Conservation (phyloP, 78 protist genomes). For the Emiliania huxleyi region DNA sequence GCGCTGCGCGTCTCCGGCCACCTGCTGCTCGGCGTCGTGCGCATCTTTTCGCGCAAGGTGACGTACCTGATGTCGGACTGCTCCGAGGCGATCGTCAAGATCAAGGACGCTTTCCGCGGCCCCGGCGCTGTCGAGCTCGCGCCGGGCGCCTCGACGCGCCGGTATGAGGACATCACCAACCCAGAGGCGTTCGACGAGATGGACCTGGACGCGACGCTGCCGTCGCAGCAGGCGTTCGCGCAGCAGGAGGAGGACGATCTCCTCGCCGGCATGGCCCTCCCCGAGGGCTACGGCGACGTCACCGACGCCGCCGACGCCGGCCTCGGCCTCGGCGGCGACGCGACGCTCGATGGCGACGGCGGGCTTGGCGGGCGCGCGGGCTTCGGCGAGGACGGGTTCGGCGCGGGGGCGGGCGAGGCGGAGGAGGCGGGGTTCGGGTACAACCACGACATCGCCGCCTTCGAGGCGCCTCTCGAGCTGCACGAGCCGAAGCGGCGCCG, state of each 20-base stretch:
- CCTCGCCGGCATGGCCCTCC: neutral
- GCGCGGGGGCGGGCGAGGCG: neutral
- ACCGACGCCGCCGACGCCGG: neutral
- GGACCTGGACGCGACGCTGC: neutral
- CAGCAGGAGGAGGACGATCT: neutral
- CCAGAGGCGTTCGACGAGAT: neutral
- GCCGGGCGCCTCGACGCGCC: neutral
- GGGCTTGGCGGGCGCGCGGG: neutral
- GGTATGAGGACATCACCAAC: neutral
- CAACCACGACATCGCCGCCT: neutral
- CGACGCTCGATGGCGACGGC: neutral
- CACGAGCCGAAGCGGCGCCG: neutral
- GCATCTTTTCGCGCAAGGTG: conserved; percentile 74
- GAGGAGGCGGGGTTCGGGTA: neutral
- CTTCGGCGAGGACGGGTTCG: neutral
- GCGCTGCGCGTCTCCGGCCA: conserved; percentile 88
- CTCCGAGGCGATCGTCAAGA: conserved; percentile 3
- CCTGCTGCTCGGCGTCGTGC: conserved; percentile 82
- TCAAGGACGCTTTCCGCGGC: conserved; percentile 17
- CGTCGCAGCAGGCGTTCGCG: neutral
- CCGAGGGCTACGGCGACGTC: neutral
- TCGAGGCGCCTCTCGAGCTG: neutral
- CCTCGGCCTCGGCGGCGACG: neutral
- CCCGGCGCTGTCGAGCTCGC: neutral
- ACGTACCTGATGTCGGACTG: conserved; percentile 61